phyloP scores from a whole-genome alignment of 208 protist genomes.

The Leishmania amazonensis region DNA sequence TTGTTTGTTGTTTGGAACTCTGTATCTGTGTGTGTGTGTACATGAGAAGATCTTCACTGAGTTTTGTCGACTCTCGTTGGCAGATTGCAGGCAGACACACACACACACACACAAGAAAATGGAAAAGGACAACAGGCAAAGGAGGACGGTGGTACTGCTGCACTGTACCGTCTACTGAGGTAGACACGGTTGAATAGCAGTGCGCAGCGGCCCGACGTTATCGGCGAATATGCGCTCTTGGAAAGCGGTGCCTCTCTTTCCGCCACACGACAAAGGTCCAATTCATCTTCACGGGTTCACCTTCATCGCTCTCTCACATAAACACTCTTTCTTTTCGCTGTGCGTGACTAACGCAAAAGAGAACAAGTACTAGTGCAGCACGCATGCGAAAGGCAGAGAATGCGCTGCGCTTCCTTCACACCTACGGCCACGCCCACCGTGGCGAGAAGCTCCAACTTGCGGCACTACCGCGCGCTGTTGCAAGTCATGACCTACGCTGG shows the following conservation, averaged over 20 bases:
- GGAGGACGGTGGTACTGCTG: too few species aligned
- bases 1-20: background rate
- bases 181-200: background rate
- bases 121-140: background rate
- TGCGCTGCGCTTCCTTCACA: constrained; percentile 5
- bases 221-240: background rate
- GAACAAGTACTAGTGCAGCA: background rate
- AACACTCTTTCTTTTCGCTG: background rate
- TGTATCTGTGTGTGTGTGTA: background rate
- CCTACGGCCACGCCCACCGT: background rate
- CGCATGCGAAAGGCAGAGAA: background rate
- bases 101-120: background rate
- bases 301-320: background rate
- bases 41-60: background rate
- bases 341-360: background rate
- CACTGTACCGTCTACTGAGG: too few species aligned
- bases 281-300: background rate
- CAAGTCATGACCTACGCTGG: constrained; percentile 67
- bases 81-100: background rate
- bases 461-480: constrained; percentile 62
- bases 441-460: constrained; percentile 31
- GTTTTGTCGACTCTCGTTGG: background rate
- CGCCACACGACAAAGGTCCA: background rate
- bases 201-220: background rate
- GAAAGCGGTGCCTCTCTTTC: background rate